These are phyloP conservation scores for Russula olivacea DNA, from an alignment of 768 basidiomycete genomes.

Conservation along the genomic window DNA sequence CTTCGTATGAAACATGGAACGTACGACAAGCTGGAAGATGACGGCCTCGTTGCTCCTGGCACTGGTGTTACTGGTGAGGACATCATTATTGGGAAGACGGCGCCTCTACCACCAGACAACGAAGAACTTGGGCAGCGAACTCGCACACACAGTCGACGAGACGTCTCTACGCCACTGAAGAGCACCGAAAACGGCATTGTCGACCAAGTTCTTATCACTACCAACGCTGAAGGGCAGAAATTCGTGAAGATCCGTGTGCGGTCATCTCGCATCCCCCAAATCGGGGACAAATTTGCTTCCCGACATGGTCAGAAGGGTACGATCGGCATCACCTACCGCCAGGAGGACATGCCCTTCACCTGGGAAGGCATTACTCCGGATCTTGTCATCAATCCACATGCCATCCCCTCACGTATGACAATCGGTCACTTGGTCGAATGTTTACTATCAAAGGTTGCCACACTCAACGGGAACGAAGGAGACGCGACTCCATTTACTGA, in stretches of 20 bases:
- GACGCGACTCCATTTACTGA: constrained; percentile 99
- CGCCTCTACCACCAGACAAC: constrained; percentile 92
- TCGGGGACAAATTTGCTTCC: constrained; percentile 98
- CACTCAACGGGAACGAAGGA: constrained; percentile 93
- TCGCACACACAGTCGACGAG: constrained; percentile 86
- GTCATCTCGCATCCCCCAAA: constrained; percentile 94
- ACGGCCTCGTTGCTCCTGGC: constrained; percentile 93
- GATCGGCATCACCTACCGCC: constrained; percentile 98
- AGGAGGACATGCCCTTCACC: constrained; percentile 99
- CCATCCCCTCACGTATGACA: constrained; percentile 99
- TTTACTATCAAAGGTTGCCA: constrained; percentile 92
- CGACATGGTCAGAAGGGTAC: constrained; percentile 99
- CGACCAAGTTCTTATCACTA: constrained; percentile 95
- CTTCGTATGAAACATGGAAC: constrained; percentile 97
- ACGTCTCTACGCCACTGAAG: constrained; percentile 96
- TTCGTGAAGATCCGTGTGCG: constrained; percentile 98
- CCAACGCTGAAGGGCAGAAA: constrained; percentile 92
- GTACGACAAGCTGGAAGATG: constrained; percentile 96
- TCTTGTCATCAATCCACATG: constrained; percentile 97
- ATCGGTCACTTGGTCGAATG: constrained; percentile 99
- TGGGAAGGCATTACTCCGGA: constrained; percentile 96
- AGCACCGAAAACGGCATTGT: constrained; percentile 97
- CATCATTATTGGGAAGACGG: constrained; percentile 99
- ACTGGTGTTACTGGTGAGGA: constrained; percentile 94
- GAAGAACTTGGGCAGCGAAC: constrained; percentile 97